Conservation (phyloP, 306 rosid species). For the Trifolium repens region DNA sequence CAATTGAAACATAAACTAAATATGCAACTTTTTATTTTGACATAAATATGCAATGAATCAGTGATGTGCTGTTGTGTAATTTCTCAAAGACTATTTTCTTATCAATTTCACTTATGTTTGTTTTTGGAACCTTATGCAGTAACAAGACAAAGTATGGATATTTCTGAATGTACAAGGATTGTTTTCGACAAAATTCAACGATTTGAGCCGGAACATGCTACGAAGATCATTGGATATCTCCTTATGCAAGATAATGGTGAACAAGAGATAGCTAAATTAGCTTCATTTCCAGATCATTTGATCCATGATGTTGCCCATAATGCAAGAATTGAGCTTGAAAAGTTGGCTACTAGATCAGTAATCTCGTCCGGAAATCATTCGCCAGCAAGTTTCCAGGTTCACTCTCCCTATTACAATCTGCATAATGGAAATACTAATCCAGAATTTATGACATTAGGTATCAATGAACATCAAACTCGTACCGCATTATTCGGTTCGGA, state of each 20-base stretch:
- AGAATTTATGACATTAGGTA: conserved; percentile 40
- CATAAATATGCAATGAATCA: background rate
- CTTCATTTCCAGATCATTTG: conserved; percentile 58
- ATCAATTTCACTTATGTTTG: background rate
- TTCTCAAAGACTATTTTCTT: background rate
- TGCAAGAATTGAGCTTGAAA: conserved; percentile 57
- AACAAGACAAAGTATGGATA: conserved; percentile 60
- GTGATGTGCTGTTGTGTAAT: background rate
- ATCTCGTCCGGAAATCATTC: conserved; percentile 40
- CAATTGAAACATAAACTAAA: background rate
- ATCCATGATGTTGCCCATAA: conserved; percentile 50
- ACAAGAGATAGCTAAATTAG: conserved; percentile 58
- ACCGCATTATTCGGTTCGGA: conserved; percentile 46
- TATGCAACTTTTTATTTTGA: background rate
- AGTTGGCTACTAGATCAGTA: conserved; percentile 30
- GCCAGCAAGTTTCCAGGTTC: conserved; percentile 37
- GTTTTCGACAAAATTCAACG: conserved; percentile 55
- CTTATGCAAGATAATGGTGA: conserved; percentile 63
- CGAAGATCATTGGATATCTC: conserved; percentile 65
- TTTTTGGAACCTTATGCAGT: conserved; percentile 43
- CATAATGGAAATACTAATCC: conserved; percentile 41
- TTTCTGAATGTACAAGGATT: conserved; percentile 58
- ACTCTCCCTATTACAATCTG: conserved; percentile 51
- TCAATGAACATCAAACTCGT: conserved; percentile 53
- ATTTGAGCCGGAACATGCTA: conserved; percentile 63